Base-by-base conservation (phyloP, 1,139 yeast species). In the Candida freyschussii region DNA sequence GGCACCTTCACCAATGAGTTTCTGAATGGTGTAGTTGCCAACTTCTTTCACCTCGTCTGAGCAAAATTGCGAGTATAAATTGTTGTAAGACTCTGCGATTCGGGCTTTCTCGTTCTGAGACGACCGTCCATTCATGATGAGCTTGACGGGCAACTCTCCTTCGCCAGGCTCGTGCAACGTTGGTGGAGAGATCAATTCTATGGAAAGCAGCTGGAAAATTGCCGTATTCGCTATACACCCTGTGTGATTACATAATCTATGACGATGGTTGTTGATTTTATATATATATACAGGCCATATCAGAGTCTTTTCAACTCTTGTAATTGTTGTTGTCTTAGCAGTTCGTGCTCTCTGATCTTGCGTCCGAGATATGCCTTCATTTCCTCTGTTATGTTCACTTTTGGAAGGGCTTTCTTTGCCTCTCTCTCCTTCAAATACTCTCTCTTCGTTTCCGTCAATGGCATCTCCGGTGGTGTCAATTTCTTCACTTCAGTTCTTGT, bases 1-100 rank as follows among this genome's bases (percentile, higher is more conserved):
- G 10, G 95, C 76, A 2, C 96, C 96, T 50, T 84, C 87, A 2
- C 95, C 96, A 14, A 89, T 78, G 40, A 78, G 85, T 40, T 75
- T 67, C 9, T 75, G 53, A 10, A 89, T 75, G 35, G 68, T 65
- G 53, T 89, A 89, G 56, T 81, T 83, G 0, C 96, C 96, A 12
- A 89, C 77, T 37, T 76, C 80, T 30, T 63, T 63, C 27, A 78
- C 57, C 29, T 69, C 72, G 11, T 69, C 58, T 17, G 72, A 63
- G 1, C 75, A 68, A 36, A 77, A 72, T 39, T 73, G 71, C 27
- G 69, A 57, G 49, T 78, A 76, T 39, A 81, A 70, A 33, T 69
- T 69, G 45, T 78, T 76, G 56, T 78, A 81, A 32, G 80, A 77
- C 27, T 76, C 76, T 12, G 86, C 82, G 6, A 62, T 60, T 18